phyloP scores from a whole-genome alignment of 2,329 filamentous ascomycete species.

The Diaporthe eres region DNA sequence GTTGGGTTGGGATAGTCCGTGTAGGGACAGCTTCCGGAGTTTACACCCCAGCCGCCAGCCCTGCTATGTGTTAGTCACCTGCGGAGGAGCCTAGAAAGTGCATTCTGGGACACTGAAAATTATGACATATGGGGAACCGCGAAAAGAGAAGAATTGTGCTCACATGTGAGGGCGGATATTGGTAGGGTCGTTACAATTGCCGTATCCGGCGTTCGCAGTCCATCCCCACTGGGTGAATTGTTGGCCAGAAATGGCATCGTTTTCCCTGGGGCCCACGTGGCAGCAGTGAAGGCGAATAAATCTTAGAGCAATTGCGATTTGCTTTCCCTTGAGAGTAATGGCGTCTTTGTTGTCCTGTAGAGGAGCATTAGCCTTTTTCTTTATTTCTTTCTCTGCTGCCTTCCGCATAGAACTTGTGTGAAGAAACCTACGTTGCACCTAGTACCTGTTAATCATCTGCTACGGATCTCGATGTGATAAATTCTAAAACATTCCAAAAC shows the following conservation, averaged over 20 bases:
- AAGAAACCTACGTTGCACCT: no score
- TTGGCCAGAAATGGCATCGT: constrained; percentile 23
- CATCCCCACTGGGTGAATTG: constrained; percentile 40
- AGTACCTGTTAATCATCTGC: no score
- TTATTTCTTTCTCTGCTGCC: not conserved
- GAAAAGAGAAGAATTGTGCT: not conserved
- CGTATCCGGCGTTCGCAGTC: constrained; percentile 32
- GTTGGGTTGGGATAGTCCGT: no score
- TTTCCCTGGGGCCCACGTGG: not conserved
- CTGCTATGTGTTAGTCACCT: not conserved
- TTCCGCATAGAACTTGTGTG: not conserved
- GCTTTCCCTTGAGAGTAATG: constrained; percentile 11
- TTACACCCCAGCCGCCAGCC: not conserved
- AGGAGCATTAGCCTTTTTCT: not conserved
- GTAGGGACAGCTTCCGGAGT: not conserved
- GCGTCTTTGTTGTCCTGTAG: constrained; percentile 6
- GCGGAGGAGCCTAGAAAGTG: not conserved
- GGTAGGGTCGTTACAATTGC: constrained; percentile 23
- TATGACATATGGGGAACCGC: no score
- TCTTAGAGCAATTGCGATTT: not conserved
- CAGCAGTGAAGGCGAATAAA: constrained; percentile 21
- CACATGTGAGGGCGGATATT: constrained; percentile 7
- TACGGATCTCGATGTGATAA: no score
- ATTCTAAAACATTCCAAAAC: no score
- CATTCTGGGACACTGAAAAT: not conserved